Evolutionary conservation across 768 basidiomycete genomes (phyloP), one percentile per base, ranked within the genome.

Genomic region (Tephrocybe sp.): DNA sequence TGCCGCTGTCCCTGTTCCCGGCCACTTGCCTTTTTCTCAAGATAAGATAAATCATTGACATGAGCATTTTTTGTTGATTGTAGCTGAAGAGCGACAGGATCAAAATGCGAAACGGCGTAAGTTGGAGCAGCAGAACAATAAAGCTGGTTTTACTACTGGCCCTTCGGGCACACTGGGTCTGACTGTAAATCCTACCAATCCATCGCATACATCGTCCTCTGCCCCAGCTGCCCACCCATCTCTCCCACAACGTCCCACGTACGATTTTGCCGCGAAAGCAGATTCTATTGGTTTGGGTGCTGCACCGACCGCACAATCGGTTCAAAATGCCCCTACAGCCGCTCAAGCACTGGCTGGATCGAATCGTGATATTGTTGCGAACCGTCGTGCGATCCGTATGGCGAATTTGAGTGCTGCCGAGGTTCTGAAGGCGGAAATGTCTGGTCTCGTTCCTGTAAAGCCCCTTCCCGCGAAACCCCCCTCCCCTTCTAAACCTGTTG

Each of bases 401-500:
- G 96, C 96, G 24, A 98, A 98, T 65, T 83, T 98, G 84, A 92
- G 85, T 73, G 96, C 96, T 39, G 95, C 95, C 49, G 92, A 98
- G 66, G 81, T 87, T 67, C 77, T 98, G 61, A 95, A 92, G 71
- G 93, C 92, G 45, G 92, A 98, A 69, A 69, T 98, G 57, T 80
- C 85, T 57, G 81, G 84, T 18, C 65, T 76, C 54, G 65, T 75
- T 51, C 75, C 74, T 54, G 76, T 78, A 41, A 78, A 78, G 57
- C 68, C 73, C 30, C 67, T 72, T 39, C 69, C 73, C 47, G 62
- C 71, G 48, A 72, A 72, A 57, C 62, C 74, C 20, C 58, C 64
- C 44, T 51, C 70, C 36, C 46, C 65, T n/a, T 54, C 62, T 23
- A 60, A 59, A 38, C 51, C 58, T 46, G 51, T 59, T 55, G 57